Evolutionary conservation across 2,329 filamentous ascomycete species (phyloP), one percentile per base, ranked within the genome.

Genomic region (Botrytis sinoallii): DNA sequence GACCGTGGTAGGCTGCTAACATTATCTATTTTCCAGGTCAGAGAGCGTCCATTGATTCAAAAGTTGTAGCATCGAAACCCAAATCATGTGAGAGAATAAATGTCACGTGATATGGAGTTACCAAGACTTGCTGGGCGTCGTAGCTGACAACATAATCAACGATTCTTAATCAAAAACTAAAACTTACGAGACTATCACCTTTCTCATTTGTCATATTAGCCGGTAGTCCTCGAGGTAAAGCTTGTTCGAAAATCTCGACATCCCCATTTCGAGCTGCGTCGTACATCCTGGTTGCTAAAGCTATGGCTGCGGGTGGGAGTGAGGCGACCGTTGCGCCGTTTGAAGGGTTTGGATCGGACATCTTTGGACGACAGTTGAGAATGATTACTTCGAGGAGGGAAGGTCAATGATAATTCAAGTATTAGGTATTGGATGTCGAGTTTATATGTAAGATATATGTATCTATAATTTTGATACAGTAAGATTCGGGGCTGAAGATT

Each of bases 131-230:
- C 25, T 40, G 44, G 25, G 3, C 65, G 16, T 40, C 38, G 46
- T 14, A 29, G n/a, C 29, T 18, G 4, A 29, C 3, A 14, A 35
- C 48, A 10, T 25, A 25, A 35, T 8, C 4, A 4, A 6, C 14
- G 16, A 8, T 29, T n/a, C 32, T n/a, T 7, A 6, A 10, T 32
- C 1, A 16, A 2, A 48, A 66, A 1, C n/a, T 44, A 40, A 72
- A 20, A 76, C 85, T 61, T 84, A 89, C 88, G 75, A 93, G 82
- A n/a, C 88, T 92, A 80, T 94, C 91, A 67, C 91, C 92, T 76
- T 92, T 91, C 68, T 91, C 87, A 78, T 93, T 93, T 35, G 90
- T 92, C 81, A 93, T 84, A 78, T 93, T 93, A 1, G 88, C 84
- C 0, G 91, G 91, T 40, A 93, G 83, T 1, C 92, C 91, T 2